Conservation (phyloP, 768 basidiomycete genomes). For the Boletus reticulatus region DNA sequence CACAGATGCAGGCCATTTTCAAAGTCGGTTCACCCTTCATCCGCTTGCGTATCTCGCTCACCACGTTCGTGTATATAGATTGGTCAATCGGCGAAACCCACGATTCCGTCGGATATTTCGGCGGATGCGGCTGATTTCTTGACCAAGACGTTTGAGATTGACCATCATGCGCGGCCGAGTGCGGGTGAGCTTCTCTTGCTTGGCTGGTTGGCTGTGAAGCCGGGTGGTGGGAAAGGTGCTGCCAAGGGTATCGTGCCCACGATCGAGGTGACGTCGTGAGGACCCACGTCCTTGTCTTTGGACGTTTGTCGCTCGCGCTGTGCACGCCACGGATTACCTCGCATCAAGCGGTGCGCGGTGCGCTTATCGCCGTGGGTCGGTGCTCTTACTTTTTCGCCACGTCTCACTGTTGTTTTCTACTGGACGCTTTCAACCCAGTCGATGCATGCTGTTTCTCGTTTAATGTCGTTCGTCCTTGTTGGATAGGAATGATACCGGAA, state of each 20-base stretch:
- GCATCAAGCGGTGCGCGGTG: too few species aligned
- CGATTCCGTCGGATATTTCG: conserved; percentile 90
- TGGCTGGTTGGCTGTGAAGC: conserved; percentile 56
- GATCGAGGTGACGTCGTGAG: conserved; percentile 30
- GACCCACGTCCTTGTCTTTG: background rate
- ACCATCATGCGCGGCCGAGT: conserved; percentile 77
- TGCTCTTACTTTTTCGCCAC: too few species aligned
- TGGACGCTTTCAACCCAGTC: too few species aligned
- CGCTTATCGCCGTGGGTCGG: too few species aligned
- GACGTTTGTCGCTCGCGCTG: too few species aligned
- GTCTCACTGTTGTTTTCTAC: too few species aligned
- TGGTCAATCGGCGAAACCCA: conserved; percentile 83
- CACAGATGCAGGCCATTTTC: conserved; percentile 99
- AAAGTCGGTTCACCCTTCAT: conserved; percentile 51
- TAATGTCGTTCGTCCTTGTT: too few species aligned
- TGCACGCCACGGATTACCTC: too few species aligned
- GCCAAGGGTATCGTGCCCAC: conserved; percentile 21
- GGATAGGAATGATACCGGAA: too few species aligned
- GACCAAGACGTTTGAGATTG: conserved; percentile 79
- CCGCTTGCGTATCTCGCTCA: background rate
- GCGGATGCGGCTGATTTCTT: conserved; percentile 87
- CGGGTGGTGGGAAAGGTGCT: conserved; percentile 23
- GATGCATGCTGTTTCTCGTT: too few species aligned
- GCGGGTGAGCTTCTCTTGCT: conserved; percentile 75
- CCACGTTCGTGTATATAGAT: conserved; percentile 47